phyloP scores from a whole-genome alignment of 345 rosid species.

The Balakata baccata region DNA sequence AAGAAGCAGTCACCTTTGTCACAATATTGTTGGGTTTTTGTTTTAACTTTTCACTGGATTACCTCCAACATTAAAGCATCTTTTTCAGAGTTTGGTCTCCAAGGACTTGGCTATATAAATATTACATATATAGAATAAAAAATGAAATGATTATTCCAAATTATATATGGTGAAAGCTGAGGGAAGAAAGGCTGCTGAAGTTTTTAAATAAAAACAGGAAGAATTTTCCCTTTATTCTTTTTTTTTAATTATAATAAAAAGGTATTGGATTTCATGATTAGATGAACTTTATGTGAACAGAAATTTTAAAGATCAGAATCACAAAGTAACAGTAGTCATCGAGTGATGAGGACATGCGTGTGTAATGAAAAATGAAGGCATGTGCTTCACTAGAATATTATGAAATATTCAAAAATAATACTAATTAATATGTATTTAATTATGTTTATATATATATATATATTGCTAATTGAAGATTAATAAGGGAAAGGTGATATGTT shows the following conservation, averaged over 20 bases:
- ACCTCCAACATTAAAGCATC: conserved; percentile 22
- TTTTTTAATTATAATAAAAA: background rate
- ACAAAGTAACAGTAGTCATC: background rate
- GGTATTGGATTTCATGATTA: conserved; percentile 3
- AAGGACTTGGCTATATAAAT: too few relatives aligned
- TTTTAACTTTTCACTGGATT: background rate
- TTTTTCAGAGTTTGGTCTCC: conserved; percentile 16
- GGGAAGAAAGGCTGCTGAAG: conserved; percentile 9
- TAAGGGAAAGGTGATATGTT: background rate
- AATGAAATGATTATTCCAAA: background rate
- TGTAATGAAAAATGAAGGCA: background rate
- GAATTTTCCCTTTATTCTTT: background rate
- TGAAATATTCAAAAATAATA: background rate
- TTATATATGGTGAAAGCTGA: conserved; percentile 10
- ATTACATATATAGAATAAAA: background rate
- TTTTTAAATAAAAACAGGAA: background rate
- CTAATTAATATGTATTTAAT: background rate
- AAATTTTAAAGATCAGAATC: background rate
- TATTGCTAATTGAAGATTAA: background rate
- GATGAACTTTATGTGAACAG: background rate
- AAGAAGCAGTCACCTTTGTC: background rate
- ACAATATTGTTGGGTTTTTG: background rate
- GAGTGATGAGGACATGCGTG: conserved; percentile 14
- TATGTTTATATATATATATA: background rate
- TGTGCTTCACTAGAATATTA: conserved; percentile 1